These are phyloP conservation scores for Hypoxylon trugodes DNA, from an alignment of 495 filamentous ascomycete species.

Conservation along the genomic window DNA sequence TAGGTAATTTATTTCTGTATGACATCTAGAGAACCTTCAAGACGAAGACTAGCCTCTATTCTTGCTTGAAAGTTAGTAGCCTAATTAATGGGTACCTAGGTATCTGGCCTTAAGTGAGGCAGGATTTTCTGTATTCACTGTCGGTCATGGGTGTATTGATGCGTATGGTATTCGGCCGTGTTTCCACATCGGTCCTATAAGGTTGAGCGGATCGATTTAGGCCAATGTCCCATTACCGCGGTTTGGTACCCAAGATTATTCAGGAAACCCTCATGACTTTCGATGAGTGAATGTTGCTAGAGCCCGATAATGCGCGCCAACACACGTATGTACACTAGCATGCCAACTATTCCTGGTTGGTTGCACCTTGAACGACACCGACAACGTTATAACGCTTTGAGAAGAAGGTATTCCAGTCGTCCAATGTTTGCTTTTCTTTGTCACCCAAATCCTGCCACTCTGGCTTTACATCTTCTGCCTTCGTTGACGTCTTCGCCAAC, in stretches of 20 bases:
- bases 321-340: no score
- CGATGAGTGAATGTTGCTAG: not conserved
- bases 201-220: not conserved
- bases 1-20: no score
- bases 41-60: no score
- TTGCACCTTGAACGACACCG: constrained; percentile 73
- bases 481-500: constrained; percentile 84
- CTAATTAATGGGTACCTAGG: no score
- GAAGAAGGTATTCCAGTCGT: constrained; percentile 96
- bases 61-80: no score
- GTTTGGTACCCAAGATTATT: not conserved
- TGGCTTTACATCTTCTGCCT: constrained; percentile 80
- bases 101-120: no score
- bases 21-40: no score
- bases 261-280: not conserved
- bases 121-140: not conserved
- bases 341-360: constrained; percentile 52
- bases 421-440: constrained; percentile 83
- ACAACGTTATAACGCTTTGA: constrained; percentile 94
- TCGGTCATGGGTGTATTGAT: no score
- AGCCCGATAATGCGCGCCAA: not conserved
- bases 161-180: no score
- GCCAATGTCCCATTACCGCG: not conserved
- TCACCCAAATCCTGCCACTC: constrained; percentile 87
- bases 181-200: not conserved